Percentiles rank a stretch among this genome's conserved stretches.
Evolutionary conservation across 352 stramenopile genomes (phyloP).

Genomic region (Aphanomyces invadans): DNA sequence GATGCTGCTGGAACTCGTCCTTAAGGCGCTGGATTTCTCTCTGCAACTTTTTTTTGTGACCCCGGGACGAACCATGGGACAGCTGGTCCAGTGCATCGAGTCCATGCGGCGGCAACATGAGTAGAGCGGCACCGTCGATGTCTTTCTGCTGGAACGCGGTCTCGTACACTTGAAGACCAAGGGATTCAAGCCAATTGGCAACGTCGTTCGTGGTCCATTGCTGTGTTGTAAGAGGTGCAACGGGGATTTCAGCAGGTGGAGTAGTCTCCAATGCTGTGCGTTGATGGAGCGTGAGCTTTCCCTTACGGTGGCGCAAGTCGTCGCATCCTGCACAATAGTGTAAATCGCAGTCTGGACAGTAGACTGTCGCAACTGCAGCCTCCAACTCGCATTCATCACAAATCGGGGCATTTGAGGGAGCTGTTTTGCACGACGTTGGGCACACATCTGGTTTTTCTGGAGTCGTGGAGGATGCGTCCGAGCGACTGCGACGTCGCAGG

Average conservation of each 20-base stretch:
- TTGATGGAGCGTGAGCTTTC: constrained; percentile 65
- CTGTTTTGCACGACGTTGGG: constrained; percentile 8
- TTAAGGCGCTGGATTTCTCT: constrained; percentile 74
- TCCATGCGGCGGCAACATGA: constrained; percentile 36
- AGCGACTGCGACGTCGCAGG: constrained; percentile 11
- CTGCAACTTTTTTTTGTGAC: constrained; percentile 70
- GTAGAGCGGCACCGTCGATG: constrained; percentile 46
- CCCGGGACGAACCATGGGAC: constrained; percentile 36
- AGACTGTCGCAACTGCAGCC: constrained; percentile 29
- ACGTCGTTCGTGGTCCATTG: constrained; percentile 44
- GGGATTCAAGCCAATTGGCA: constrained; percentile 46
- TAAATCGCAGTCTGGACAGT: constrained; percentile 66
- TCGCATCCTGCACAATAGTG: constrained; percentile 64
- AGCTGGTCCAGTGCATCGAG: constrained; percentile 45
- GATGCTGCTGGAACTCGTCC: constrained; percentile 15
- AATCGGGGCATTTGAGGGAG: constrained; percentile 8
- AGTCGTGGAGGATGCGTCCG: constrained; percentile 13
- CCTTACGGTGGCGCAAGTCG: constrained; percentile 65
- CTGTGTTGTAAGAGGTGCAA: background rate
- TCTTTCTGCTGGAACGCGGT: constrained; percentile 33
- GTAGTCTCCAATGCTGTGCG: constrained; percentile 29
- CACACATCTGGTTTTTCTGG: constrained; percentile 4
- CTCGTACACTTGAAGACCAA: constrained; percentile 54
- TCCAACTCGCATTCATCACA: constrained; percentile 72
- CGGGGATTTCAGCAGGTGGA: background rate